Conservation (phyloP, 202 grass and related monocot species). For the Schoenoplectus tabernaemontani region DNA sequence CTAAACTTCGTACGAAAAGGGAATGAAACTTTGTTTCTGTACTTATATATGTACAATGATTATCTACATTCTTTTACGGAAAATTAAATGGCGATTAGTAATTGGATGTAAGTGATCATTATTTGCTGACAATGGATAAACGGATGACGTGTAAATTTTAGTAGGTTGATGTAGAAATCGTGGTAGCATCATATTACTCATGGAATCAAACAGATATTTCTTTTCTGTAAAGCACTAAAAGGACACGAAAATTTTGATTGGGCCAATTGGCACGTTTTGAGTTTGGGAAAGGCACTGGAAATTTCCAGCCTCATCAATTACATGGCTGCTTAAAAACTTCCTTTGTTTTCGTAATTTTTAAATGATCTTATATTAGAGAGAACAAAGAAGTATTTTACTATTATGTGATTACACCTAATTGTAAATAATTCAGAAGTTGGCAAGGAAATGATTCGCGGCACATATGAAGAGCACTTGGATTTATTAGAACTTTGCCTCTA, state of each 20-base stretch:
- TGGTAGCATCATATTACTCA: too few species aligned
- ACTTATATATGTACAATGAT: too few species aligned
- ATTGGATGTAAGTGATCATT: background rate
- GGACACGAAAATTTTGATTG: background rate
- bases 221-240: background rate
- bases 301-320: conserved; percentile 16
- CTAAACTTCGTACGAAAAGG: background rate
- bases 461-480: background rate
- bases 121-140: background rate
- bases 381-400: background rate
- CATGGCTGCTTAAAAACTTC: too few species aligned
- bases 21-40: background rate
- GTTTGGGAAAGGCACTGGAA: background rate
- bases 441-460: background rate
- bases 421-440: background rate
- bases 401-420: background rate
- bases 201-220: background rate
- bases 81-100: background rate
- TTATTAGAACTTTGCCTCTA: background rate
- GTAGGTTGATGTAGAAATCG: background rate
- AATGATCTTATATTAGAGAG: background rate
- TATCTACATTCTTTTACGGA: conserved; percentile 3
- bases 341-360: too few species aligned
- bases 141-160: background rate
- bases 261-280: background rate